Conservation (phyloP, 306 rosid species). For the Myrica gale region DNA sequence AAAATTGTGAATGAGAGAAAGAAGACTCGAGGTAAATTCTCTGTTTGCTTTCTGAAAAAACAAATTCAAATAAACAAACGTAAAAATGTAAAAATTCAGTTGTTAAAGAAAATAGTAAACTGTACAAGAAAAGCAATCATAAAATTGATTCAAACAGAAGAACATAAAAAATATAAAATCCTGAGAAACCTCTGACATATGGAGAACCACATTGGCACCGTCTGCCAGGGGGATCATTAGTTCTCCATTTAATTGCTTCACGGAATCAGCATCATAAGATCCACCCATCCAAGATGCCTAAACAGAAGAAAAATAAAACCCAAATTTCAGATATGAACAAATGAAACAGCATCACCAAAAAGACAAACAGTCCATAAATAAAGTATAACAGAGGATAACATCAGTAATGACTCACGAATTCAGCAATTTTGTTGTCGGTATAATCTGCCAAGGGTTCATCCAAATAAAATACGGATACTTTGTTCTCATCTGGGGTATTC, state of each 20-base stretch:
- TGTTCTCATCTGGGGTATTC: slow-evolving; percentile 56
- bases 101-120: neutral
- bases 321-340: slow-evolving; percentile 18
- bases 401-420: slow-evolving; percentile 61
- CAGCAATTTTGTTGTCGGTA: slow-evolving; percentile 57
- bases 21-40: slow-evolving; percentile 47
- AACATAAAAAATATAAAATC: neutral
- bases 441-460: slow-evolving; percentile 55
- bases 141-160: neutral
- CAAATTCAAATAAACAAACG: neutral
- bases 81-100: neutral
- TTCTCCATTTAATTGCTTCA: slow-evolving; percentile 65
- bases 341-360: slow-evolving; percentile 14
- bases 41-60: slow-evolving; percentile 67
- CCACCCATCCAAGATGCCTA: slow-evolving; percentile 92
- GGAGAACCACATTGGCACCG: slow-evolving; percentile 54
- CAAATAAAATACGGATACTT: slow-evolving; percentile 65
- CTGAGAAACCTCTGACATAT: slow-evolving; percentile 66
- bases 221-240: slow-evolving; percentile 61
- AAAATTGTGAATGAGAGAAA: slow-evolving; percentile 54
- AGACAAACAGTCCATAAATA: slow-evolving; percentile 11
- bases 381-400: slow-evolving; percentile 7
- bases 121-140: neutral
- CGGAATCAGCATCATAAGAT: slow-evolving; percentile 56
- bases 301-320: slow-evolving; percentile 14